Percentiles rank a stretch among this genome's conserved stretches.
These are phyloP conservation scores for Penicillium rolfsii DNA, from an alignment of 2,329 filamentous ascomycete genomes.

Conservation along the genomic window DNA sequence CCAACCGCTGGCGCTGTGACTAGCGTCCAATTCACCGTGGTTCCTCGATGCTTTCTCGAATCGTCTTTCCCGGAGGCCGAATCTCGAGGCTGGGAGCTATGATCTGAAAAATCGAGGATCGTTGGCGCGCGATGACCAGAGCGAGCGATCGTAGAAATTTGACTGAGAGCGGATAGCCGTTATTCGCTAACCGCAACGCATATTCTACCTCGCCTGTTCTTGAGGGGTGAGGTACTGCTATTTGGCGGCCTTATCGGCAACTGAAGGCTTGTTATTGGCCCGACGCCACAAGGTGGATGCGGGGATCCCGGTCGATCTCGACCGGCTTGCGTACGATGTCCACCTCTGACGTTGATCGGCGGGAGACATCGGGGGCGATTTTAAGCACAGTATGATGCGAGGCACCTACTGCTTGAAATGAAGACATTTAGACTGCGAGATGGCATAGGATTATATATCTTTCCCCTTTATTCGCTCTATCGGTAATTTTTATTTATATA, in stretches of 20 bases:
- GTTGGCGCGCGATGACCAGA: constrained; percentile 11
- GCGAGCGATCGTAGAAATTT: constrained; percentile 10
- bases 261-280: constrained; percentile 2
- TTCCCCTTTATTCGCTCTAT: too few species aligned
- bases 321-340: background rate
- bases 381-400: background rate
- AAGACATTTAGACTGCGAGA: background rate
- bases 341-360: background rate
- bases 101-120: background rate
- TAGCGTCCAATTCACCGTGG: too few species aligned
- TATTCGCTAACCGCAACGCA: constrained; percentile 11
- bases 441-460: background rate
- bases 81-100: background rate
- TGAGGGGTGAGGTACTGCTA: constrained; percentile 11
- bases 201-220: constrained; percentile 11
- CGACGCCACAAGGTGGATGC: constrained; percentile 8
- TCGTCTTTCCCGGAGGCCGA: background rate
- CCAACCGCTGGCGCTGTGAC: too few species aligned
- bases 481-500: too few species aligned
- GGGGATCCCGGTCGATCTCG: constrained; percentile 1
- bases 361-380: background rate
- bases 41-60: too few species aligned
- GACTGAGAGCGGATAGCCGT: constrained; percentile 15
- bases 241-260: constrained; percentile 12
- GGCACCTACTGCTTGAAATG: background rate